Conservation (phyloP, 164 flowering plant genomes). For the Berberis vulgaris region DNA sequence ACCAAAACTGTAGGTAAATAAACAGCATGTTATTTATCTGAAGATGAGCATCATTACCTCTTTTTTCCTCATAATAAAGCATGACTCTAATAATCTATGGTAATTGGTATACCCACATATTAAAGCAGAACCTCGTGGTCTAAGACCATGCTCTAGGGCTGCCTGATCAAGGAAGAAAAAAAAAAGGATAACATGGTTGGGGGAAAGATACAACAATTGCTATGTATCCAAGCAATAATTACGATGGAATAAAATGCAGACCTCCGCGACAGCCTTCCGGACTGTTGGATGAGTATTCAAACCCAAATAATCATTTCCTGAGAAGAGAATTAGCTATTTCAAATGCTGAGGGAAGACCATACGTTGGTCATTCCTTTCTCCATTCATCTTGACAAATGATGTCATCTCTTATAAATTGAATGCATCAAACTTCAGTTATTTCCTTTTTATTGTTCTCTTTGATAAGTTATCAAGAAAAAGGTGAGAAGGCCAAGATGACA, state of each 20-base stretch:
- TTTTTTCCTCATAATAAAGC: conserved; percentile 82
- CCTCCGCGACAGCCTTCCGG: conserved; percentile 64
- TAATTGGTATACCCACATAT: conserved; percentile 89
- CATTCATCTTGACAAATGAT: conserved; percentile 6
- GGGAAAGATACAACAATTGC: neutral
- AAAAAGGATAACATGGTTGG: neutral
- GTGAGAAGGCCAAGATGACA: no score
- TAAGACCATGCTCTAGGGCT: conserved; percentile 81
- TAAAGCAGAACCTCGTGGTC: conserved; percentile 90
- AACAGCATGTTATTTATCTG: neutral
- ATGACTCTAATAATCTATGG: conserved; percentile 67
- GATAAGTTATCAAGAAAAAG: no score
- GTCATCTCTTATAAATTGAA: conserved; percentile 40
- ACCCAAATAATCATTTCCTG: conserved; percentile 94
- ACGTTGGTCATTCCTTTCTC: conserved; percentile 10
- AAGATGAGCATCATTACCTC: conserved; percentile 43
- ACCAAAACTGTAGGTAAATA: neutral
- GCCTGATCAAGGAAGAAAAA: conserved; percentile 31
- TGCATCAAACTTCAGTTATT: no score
- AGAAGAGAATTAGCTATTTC: conserved; percentile 64
- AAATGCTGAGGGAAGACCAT: conserved; percentile 11
- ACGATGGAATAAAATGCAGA: conserved; percentile 5
- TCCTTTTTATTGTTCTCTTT: no score
- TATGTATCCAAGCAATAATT: neutral
- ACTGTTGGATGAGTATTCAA: conserved; percentile 85